phyloP scores from a whole-genome alignment of 2,329 filamentous ascomycete species.

The Didymella pomorum region DNA sequence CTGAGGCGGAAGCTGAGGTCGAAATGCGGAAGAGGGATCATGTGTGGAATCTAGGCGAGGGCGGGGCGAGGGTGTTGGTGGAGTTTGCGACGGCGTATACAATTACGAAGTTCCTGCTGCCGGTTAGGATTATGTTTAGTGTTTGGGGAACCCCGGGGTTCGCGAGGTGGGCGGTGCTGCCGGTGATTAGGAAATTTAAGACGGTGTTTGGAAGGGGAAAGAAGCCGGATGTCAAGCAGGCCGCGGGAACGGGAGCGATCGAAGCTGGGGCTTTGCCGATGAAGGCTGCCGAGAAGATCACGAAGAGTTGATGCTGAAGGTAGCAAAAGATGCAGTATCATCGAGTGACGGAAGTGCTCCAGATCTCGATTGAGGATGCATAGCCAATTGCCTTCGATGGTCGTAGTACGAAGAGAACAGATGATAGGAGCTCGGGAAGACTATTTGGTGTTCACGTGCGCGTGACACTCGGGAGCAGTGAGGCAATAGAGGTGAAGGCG shows the following conservation, averaged over 20 bases:
- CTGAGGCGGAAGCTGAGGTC: slow-evolving; percentile 55
- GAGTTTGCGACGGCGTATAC: slow-evolving; percentile 89
- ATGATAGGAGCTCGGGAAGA: not conserved
- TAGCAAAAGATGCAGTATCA: not conserved
- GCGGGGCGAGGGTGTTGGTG: slow-evolving; percentile 63
- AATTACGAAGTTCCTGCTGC: slow-evolving; percentile 84
- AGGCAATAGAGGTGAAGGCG: not conserved
- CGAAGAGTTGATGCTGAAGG: not conserved
- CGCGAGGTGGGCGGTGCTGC: slow-evolving; percentile 59
- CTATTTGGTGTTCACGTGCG: not conserved
- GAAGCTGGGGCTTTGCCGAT: slow-evolving; percentile 44
- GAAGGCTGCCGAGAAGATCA: slow-evolving; percentile 8
- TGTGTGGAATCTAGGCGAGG: slow-evolving; percentile 52
- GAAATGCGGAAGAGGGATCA: slow-evolving; percentile 44
- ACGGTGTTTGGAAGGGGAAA: slow-evolving; percentile 50
- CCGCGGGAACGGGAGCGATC: slow-evolving; percentile 46
- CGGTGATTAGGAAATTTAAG: slow-evolving; percentile 43
- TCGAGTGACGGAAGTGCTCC: slow-evolving; percentile 19
- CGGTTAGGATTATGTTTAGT: slow-evolving; percentile 77
- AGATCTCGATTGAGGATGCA: not conserved
- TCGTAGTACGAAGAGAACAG: not conserved
- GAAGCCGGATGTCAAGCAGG: slow-evolving; percentile 26
- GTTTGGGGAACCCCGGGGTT: slow-evolving; percentile 95
- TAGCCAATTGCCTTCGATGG: not conserved
- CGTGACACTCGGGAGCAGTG: not conserved